A percentile compares a stretch with the other conserved stretches of the same genome.
Conservation (phyloP, 176 grass and related monocot species). For the Zea luxurians region DNA sequence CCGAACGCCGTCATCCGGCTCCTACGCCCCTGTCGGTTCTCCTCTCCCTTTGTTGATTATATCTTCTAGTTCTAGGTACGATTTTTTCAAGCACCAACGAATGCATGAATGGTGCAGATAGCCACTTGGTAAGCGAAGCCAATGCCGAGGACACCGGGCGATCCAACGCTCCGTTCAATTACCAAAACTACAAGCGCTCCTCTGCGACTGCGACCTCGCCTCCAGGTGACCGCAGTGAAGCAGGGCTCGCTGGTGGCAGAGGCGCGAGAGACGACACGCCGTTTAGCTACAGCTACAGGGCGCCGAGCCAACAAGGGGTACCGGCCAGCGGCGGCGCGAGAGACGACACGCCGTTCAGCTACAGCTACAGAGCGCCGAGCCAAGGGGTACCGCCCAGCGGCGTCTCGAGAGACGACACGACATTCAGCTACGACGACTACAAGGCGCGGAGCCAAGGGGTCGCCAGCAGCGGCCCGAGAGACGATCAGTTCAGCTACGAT, state of each 20-base stretch:
- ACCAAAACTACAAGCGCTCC: conserved; percentile 14
- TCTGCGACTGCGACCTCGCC: not conserved
- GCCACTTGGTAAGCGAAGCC: not conserved
- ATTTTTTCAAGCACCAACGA: too few species aligned
- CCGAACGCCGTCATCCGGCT: conserved; percentile 39
- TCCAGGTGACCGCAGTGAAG: too few species aligned
- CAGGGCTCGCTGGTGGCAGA: not conserved
- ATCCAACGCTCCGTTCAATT: not conserved
- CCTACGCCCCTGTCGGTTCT: conserved; percentile 26
- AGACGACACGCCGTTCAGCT: not conserved
- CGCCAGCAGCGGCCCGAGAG: too few species aligned
- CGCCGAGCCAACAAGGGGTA: not conserved
- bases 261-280: not conserved
- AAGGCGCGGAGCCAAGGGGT: too few species aligned
- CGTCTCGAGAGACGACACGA: not conserved
- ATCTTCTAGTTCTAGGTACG: not conserved
- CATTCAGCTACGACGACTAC: too few species aligned
- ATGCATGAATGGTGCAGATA: too few species aligned
- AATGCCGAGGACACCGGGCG: not conserved
- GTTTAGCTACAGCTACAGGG: not conserved
- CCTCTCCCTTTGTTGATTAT: not conserved
- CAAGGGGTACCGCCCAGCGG: not conserved
- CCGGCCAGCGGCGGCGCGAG: not conserved
- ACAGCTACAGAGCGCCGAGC: not conserved
- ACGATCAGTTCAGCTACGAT: not conserved